Evolutionary conservation across 768 basidiomycete genomes (phyloP).

Genomic region (Tylopilus intermedius): DNA sequence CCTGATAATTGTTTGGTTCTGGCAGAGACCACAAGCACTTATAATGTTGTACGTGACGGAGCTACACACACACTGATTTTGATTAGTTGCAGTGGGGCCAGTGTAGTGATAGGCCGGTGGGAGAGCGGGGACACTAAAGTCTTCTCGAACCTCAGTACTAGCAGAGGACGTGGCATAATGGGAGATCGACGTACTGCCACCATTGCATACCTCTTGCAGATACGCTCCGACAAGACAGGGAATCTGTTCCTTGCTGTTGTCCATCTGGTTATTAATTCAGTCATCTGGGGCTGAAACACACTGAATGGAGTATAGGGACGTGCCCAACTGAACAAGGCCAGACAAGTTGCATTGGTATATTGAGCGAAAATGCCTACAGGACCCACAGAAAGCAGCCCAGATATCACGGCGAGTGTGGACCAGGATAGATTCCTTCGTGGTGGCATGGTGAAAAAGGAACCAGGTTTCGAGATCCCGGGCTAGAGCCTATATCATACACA

Average conservation of each 20-base stretch:
- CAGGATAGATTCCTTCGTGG: background rate
- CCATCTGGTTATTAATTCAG: conserved; percentile 18
- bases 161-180: conserved; percentile 5
- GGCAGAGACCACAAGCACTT: conserved; percentile 56
- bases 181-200: conserved; percentile 33
- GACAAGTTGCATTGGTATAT: conserved; percentile 19
- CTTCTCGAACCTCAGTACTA: conserved; percentile 24
- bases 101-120: conserved; percentile 27
- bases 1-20: conserved; percentile 38
- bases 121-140: conserved; percentile 35
- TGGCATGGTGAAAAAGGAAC: conserved; percentile 8
- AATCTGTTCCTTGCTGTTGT: conserved; percentile 42
- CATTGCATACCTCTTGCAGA: conserved; percentile 39
- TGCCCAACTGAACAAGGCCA: conserved; percentile 25
- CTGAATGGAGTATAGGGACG: background rate
- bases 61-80: conserved; percentile 47
- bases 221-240: conserved; percentile 44
- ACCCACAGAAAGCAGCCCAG: conserved; percentile 13
- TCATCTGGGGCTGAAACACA: background rate
- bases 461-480: background rate
- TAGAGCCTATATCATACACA: background rate
- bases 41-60: conserved; percentile 52
- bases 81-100: conserved; percentile 29
- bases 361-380: conserved; percentile 22
- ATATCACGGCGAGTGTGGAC: conserved; percentile 13